Percentiles rank a stretch among this genome's conserved stretches.
phyloP scores from a whole-genome alignment of 192 early-diverging fungal genomes.

The Backusella liffmaniae region DNA sequence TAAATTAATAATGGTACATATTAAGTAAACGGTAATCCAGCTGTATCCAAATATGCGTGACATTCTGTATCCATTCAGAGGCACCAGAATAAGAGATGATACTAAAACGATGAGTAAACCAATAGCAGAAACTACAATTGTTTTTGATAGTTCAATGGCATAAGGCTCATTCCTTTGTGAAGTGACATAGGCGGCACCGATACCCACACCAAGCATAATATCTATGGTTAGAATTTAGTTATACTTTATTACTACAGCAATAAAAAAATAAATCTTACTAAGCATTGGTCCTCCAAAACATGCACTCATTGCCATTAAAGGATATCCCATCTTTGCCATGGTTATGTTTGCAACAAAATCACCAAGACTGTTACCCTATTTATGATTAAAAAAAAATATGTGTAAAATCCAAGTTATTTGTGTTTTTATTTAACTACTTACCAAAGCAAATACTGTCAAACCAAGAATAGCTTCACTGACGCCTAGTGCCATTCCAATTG shows the following conservation, averaged over 20 bases:
- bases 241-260: neutral
- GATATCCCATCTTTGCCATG: constrained; percentile 88
- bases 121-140: constrained; percentile 66
- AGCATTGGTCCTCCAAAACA: constrained; percentile 94
- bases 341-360: constrained; percentile 93
- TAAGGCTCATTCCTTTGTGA: constrained; percentile 47
- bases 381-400: neutral
- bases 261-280: constrained; percentile 47
- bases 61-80: constrained; percentile 63
- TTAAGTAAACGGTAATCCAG: constrained; percentile 56
- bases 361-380: constrained; percentile 75
- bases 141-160: constrained; percentile 59
- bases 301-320: constrained; percentile 93
- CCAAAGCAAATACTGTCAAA: constrained; percentile 84
- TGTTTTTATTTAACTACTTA: constrained; percentile 37
- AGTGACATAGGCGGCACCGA: constrained; percentile 66
- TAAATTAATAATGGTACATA: constrained; percentile 62
- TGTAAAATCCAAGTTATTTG: constrained; percentile 14
- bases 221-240: constrained; percentile 41
- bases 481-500: constrained; percentile 74
- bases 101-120: constrained; percentile 64
- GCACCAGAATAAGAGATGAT: constrained; percentile 59
- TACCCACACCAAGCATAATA: constrained; percentile 81
- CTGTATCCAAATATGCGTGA: constrained; percentile 55
- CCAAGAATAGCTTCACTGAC: constrained; percentile 82